Evolutionary conservation across 2,329 filamentous ascomycete species (phyloP).

Genomic region (Emmonsiellopsis sp.): DNA sequence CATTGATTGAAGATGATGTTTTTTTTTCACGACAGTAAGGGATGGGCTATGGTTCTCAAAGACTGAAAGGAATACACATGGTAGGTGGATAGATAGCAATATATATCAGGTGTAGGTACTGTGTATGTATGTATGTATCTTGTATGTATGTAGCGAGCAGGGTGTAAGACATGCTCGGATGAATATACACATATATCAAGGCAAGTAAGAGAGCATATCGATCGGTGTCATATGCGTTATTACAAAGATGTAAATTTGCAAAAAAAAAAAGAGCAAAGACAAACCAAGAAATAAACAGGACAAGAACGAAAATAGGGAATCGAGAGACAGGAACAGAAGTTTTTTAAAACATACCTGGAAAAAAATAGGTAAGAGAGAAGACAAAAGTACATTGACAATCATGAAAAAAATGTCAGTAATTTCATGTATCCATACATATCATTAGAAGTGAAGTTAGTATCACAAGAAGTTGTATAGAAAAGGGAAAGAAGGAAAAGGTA

Average conservation of each 20-base stretch:
- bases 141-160: background rate
- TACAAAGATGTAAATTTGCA: background rate
- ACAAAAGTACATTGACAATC: constrained; percentile 4
- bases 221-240: background rate
- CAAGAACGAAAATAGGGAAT: background rate
- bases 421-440: constrained; percentile 11
- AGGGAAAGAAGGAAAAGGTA: background rate
- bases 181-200: background rate
- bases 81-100: background rate
- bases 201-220: background rate
- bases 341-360: background rate
- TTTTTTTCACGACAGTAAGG: too few species aligned
- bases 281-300: background rate
- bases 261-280: background rate
- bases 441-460: constrained; percentile 8
- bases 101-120: background rate
- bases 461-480: background rate
- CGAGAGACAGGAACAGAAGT: background rate
- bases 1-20: too few species aligned
- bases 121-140: background rate
- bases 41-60: background rate
- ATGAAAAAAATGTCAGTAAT: constrained; percentile 7
- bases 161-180: background rate
- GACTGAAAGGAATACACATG: background rate
- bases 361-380: background rate